Evolutionary conservation across 2,329 filamentous ascomycete species (phyloP), one percentile per base, ranked within the genome.

Genomic region (Cercospora zeae-maydis): DNA sequence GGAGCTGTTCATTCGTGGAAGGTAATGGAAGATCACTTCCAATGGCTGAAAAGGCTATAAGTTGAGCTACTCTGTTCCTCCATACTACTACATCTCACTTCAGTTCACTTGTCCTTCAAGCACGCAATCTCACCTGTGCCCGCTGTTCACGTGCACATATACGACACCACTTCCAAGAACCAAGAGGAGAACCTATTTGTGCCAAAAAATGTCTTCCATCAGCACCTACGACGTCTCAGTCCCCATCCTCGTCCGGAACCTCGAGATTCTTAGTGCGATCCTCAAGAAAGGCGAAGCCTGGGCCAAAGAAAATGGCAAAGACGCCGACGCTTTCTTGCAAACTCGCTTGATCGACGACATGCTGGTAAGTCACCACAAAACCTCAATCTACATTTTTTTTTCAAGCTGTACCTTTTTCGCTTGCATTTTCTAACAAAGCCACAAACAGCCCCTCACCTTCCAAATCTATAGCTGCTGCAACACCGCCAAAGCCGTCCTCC

Each of bases 301-400:
- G 65, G 75, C 75, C 59, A 71, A 77, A 16, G 71, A 77, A 31
- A 77, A 78, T 24, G 67, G 68, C 63, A 74, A 76, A 42, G 66
- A 75, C 7, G 69, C 75, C 8, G 64, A 72, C 3, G 74, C 77
- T 24, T 70, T 81, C 54, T 59, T 81, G 47, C 71, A 76, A 8
- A 73, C 76, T n/a, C 75, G 75, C 2, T 74, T 86, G n/a, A 71
- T 76, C 61, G 76, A 75, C 0, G 81, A 84, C 72, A 85, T 85
- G 83, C 64, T 71, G 21, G 69, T 70, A 61, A 39, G 64, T 59
- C 16, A 7, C 13, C 27, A 8, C 19, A 16, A 2, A 2, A 33
- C 16, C 9, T 1, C 27, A 9, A 14, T 16, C 34, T 24, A 37
- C 45, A 19, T 24, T n/a, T n/a, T n/a, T n/a, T n/a, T n/a, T n/a